Evolutionary conservation across 345 rosid genomes (phyloP).

Genomic region (Lenwebbia sp.): DNA sequence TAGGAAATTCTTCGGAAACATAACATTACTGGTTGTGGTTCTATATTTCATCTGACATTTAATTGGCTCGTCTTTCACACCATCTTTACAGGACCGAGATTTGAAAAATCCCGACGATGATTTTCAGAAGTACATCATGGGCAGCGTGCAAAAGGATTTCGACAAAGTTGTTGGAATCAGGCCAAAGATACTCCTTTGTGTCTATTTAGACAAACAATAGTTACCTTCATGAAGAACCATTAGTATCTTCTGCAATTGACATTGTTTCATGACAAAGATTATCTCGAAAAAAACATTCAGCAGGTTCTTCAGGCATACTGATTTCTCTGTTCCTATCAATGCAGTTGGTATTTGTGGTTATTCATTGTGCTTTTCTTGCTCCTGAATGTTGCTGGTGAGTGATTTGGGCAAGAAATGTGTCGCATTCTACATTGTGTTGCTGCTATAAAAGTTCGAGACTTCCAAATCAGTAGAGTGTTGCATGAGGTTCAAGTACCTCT

Average conservation of each 20-base stretch:
- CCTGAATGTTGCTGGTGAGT: conserved; percentile 54
- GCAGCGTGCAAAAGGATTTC: conserved; percentile 87
- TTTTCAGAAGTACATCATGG: conserved; percentile 72
- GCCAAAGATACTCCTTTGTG: conserved; percentile 6
- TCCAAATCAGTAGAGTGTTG: not conserved
- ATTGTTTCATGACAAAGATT: not conserved
- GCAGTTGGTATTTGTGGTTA: conserved; percentile 90
- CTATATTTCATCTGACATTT: not conserved
- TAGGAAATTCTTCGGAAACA: conserved; percentile 1
- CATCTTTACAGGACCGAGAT: conserved; percentile 50
- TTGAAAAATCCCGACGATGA: conserved; percentile 51
- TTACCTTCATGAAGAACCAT: not conserved
- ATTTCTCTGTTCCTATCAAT: not conserved
- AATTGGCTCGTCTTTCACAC: not conserved
- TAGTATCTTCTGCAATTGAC: not conserved
- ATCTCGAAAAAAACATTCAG: not conserved
- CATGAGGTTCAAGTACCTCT: not conserved
- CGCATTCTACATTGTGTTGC: not conserved
- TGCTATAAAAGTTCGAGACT: not conserved
- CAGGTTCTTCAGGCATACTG: not conserved
- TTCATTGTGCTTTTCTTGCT: conserved; percentile 71
- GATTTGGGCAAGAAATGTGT: not conserved
- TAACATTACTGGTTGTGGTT: not conserved
- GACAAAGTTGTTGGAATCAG: conserved; percentile 92
- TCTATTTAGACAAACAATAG: not conserved